Base-by-base conservation (phyloP, 1,284 basidiomycete species). In the Ceratobasidium sp. region DNA sequence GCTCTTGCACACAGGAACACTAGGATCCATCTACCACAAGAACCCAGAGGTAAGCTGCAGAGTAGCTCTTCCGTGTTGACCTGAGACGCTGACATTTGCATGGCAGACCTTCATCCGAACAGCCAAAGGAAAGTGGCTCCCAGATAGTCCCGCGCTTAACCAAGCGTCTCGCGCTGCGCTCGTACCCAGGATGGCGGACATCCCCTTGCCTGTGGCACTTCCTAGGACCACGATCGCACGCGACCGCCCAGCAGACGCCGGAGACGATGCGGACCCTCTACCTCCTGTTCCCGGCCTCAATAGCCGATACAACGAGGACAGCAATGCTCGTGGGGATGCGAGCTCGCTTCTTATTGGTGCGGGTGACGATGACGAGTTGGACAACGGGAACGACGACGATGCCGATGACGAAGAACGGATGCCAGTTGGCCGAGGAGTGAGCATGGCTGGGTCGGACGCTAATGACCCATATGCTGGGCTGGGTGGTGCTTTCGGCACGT, bases 11-110 rank as follows among this genome's bases (percentile, higher is more conserved):
- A 93, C 93, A 0, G 93, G 91, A 14, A 93, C 92, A n/a, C 82
- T 95, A 48, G 91, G 92, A 31, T 94, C 93, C 73, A 94, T 95
- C 76, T 95, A 95, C 80, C 93, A 95, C 84, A 95, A 95, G 84
- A 94, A 94, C 78, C 93, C 93, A 11, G 93, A 95, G 87, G 93
- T 92, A 56, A 78, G 86, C 79, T 27, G n/a, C 4, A 19, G 17
- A 45, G 17, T 63, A 17, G 60, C n/a, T 22, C 24, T 51, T 53
- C 14, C 3, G 1, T 19, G 50, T 64, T 47, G 0, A 29, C 29
- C 14, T 19, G 31, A 11, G 36, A 33, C 51, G 19, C 31, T 72
- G 29, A 69, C 45, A 31, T 6, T 22, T 51, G 5, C 60, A 27
- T 22, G 45, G 3, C 76, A 94, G 93, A 95, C 93, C 3, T 95